A percentile compares a stretch with the other conserved stretches of the same genome.
Conservation (phyloP, 768 basidiomycete genomes). For the Pulveroboletus sp. region DNA sequence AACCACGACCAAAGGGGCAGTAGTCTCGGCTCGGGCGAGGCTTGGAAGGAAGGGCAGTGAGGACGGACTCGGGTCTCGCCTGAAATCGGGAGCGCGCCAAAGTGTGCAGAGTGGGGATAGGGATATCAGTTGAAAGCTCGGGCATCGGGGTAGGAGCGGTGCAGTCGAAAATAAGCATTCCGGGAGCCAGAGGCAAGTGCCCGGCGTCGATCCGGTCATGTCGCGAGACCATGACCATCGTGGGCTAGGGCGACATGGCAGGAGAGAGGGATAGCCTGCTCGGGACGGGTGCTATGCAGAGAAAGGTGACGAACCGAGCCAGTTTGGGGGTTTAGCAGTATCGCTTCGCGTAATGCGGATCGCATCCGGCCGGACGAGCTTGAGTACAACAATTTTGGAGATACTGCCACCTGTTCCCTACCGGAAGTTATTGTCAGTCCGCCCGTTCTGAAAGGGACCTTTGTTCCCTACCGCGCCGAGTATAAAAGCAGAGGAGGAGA, state of each 20-base stretch:
- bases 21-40: neutral
- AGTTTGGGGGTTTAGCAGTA: conserved; percentile 13
- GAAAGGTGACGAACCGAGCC: conserved; percentile 15
- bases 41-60: conserved; percentile 1
- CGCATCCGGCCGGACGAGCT: conserved; percentile 1
- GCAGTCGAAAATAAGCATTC: neutral
- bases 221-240: conserved; percentile 13
- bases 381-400: conserved; percentile 5
- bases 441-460: neutral
- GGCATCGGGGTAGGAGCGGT: conserved; percentile 1
- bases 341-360: conserved; percentile 15
- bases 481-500: conserved; percentile 22
- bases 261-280: neutral
- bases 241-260: neutral
- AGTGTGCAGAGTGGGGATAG: conserved; percentile 1
- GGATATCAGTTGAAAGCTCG: conserved; percentile 1
- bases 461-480: conserved; percentile 3
- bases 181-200: neutral
- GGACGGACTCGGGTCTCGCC: neutral
- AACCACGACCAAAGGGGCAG: neutral
- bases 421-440: conserved; percentile 16
- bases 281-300: conserved; percentile 2
- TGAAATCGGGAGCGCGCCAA: neutral
- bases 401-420: conserved; percentile 2
- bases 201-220: conserved; percentile 21